phyloP scores from a whole-genome alignment of 495 filamentous ascomycete genomes.

The Mycothermus thermophilus region DNA sequence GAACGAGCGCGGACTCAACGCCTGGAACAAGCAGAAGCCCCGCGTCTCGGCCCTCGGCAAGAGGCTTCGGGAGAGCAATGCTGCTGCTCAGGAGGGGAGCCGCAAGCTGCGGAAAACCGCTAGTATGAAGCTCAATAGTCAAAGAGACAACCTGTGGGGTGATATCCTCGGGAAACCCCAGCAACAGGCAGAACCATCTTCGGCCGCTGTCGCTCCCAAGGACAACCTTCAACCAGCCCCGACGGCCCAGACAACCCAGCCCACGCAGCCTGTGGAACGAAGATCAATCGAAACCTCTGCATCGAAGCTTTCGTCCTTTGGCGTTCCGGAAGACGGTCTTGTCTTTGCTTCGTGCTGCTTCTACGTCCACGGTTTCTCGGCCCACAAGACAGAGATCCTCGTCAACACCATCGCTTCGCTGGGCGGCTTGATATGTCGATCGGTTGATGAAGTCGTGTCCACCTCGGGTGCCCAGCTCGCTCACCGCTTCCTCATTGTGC shows the following conservation, averaged over 20 bases:
- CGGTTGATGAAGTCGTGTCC: constrained; percentile 29
- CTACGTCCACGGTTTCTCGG: constrained; percentile 49
- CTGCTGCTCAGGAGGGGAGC: constrained; percentile 30
- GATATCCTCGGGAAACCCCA: constrained; percentile 51
- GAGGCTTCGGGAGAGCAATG: constrained; percentile 19
- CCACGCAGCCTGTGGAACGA: neutral
- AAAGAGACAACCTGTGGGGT: constrained; percentile 74
- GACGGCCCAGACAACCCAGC: constrained; percentile 2
- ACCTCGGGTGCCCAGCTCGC: constrained; percentile 14
- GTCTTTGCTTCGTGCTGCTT: constrained; percentile 46
- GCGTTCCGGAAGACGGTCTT: constrained; percentile 11
- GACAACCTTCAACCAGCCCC: constrained; percentile 4
- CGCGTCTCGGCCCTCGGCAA: constrained; percentile 26
- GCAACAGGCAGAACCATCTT: constrained; percentile 5
- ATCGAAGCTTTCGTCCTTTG: constrained; percentile 19
- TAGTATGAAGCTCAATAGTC: constrained; percentile 61
- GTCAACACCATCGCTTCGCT: constrained; percentile 29
- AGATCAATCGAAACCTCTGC: constrained; percentile 14
- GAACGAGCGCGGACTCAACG: constrained; percentile 60
- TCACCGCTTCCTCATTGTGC: constrained; percentile 36
- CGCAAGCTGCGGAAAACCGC: constrained; percentile 69
- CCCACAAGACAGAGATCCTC: constrained; percentile 29
- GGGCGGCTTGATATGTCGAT: constrained; percentile 29
- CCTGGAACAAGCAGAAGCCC: constrained; percentile 51
- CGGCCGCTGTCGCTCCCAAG: neutral